Base-by-base conservation (phyloP, 2,329 filamentous ascomycete genomes). In the Aspergillus proliferans region DNA sequence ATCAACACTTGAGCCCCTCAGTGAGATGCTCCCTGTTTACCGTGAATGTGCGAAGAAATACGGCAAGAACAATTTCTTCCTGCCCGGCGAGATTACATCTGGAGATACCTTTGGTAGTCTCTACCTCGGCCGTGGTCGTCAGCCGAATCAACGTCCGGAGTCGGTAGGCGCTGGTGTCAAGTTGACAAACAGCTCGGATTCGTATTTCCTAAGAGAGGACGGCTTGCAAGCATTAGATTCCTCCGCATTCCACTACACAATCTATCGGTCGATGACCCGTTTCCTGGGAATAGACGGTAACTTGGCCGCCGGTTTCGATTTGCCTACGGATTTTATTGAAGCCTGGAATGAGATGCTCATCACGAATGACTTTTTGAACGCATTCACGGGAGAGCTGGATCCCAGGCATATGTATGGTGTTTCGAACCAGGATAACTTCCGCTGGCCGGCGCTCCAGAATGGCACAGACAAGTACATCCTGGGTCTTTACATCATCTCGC, bases 391-490 rank as follows among this genome's bases (percentile, higher is more conserved):
- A 30, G 64, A 77, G 46, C 81, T 83, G 52, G 82, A 85, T 55
- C 82, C 82, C 3, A 75, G 82, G 1, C 82, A 85, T 59, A 77
- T 85, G 74, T 84, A 78, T 58, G 82, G 82, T 44, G 76, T 77
- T 2, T 82, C 81, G 6, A 85, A 85, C 58, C 82, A 85, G 65
- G 82, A 85, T 60, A 80, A 84, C 6, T 81, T 85, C 56, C 74
- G 81, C 30, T 85, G 82, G 82, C 81, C 81, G 7, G 74, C 79
- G 8, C 69, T 84, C 21, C 68, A 71, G 33, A 74, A 80, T 50
- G 82, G 82, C 4, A 77, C 78, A 0, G 71, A 83, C 56, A 73
- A 78, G 41, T 77, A 81, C 60, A 66, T 84, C 6, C 64, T 84
- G 4, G 82, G 74, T 5, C 69, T 78, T 12, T 84, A 81, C 56